Base-by-base conservation (phyloP, 495 filamentous ascomycete species). In the Penicillium pulvis region DNA sequence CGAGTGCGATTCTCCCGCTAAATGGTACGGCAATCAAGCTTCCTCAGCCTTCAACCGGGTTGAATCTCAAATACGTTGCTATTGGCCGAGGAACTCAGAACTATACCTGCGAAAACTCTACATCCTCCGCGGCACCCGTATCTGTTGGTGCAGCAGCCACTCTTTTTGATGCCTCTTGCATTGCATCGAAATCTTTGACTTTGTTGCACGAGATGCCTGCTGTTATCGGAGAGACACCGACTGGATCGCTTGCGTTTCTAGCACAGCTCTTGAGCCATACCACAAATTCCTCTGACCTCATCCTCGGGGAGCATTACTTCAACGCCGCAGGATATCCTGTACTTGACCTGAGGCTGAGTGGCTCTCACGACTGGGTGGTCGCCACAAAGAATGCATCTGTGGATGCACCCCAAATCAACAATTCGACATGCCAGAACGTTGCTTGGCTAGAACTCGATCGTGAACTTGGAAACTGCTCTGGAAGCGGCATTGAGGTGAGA, bases 41-140 rank as follows among this genome's bases (percentile, higher is more conserved):
- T 16, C 75, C 80, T 7, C 33, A 62, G 0, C 84, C 86, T 4
- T 68, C 72, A 11, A 33, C 71, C 11, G 71, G 70, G 53, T 59
- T 84, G 36, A 71, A 66, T 12, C 78, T 91, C 54, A 82, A 84
- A 70, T 81, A 83, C 67, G 79, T 91, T 61, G 83, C 80, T 53
- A 57, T 91, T 53, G 89, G 88, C 61, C 85, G 85, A 33, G 89
- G 89, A 53, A 85, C 87, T 59, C 89, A 92, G 64, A 92, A 92
- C 77, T 92, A 92, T 76, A 88, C 83, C 26, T 92, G 89, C 68
- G 56, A 64, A 20, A 42, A 43, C 16, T 43, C 51, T 30, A 41
- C 20, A 9, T 41, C 36, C 42, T 24, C 39, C 6, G 56, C 65
- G 17, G 44, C 60, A 14, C 71, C 82, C 4, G 56, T 61, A 2